Evolutionary conservation across 2,329 filamentous ascomycete species (phyloP), one percentile per base, ranked within the genome.

Genomic region (Parastagonospora nodorum): DNA sequence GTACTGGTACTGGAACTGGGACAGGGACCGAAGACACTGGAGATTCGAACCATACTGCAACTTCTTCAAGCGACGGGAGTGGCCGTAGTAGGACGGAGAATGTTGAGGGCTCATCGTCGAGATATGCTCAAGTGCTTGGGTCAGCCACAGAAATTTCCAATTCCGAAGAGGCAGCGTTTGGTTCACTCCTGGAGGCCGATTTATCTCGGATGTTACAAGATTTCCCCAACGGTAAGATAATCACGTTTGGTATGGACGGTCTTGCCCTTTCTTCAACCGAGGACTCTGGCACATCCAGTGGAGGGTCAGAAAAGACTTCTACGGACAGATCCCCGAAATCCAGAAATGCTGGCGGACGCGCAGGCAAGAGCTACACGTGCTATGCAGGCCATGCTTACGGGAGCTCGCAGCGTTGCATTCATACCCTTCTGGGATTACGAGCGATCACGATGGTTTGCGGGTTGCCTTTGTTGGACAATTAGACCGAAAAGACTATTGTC

Each of bases 371-470:
- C 8, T 14, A 8, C 24, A 2, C n/a, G n/a, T 33, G 38, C 45
- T 5, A 15, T 47, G 7, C 29, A 36, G 2, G n/a, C 10, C 10
- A 28, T 47, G 36, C 16, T 47, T 8, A 10, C 30, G 8, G 56
- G 53, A 9, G 73, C 71, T 8, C 61, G 67, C 14, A 71, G 71
- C 48, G 60, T 75, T 5, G 64, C 71, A 11, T 72, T 75, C 29
- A 58, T 75, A 14, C 74, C 74, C 4, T 65, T 77, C 19, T 75
- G 72, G 69, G 72, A 77, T 35, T 74, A 66, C 27, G 68, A 71
- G 10, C 58, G 68, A 16, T 66, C 68, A 1, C 56, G 71, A 29
- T 75, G 72, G 66, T 74, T 72, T 39, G 68, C 71, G 1, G 69
- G 68, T 3, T 71, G 68, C 47, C 43, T 74, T 1, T 69, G 67